These are phyloP conservation scores for Physcomitrium patens DNA, from an alignment of 225 moss, liverwort and hornwort genomes.

Conservation along the genomic window DNA sequence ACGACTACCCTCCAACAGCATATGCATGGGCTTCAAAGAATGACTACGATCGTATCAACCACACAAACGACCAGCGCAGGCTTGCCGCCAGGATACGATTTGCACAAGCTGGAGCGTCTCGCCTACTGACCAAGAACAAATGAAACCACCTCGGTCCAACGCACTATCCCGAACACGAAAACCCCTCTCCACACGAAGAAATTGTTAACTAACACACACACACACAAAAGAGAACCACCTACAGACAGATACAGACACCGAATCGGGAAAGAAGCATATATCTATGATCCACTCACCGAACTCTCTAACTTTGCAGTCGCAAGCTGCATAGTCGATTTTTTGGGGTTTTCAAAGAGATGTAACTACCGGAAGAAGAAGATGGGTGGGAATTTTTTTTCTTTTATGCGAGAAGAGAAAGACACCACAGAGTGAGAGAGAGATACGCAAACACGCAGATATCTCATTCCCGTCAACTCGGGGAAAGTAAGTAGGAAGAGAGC, in stretches of 20 bases:
- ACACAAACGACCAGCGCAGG: neutral
- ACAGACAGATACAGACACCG: neutral
- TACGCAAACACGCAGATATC: too few relatives aligned
- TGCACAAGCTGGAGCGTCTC: neutral
- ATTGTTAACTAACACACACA: conserved; percentile 11
- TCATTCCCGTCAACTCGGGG: too few relatives aligned
- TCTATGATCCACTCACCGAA: too few relatives aligned
- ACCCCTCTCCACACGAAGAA: neutral
- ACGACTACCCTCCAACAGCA: neutral
- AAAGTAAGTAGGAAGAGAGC: too few relatives aligned
- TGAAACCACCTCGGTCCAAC: neutral
- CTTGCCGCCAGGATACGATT: neutral
- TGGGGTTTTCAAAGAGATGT: too few relatives aligned
- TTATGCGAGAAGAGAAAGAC: too few relatives aligned
- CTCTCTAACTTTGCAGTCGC: too few relatives aligned
- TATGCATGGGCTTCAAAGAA: neutral
- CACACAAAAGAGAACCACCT: neutral
- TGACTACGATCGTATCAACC: conserved; percentile 6
- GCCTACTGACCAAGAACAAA: neutral
- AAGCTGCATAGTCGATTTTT: too few relatives aligned
- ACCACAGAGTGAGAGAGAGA: too few relatives aligned
- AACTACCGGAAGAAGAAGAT: too few relatives aligned
- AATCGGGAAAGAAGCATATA: neutral
- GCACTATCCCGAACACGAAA: conserved; percentile 1
- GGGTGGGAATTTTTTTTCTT: too few relatives aligned